Percentiles rank a stretch among this genome's conserved stretches.
These are phyloP conservation scores for Fusarium circinatum DNA, from an alignment of 2,329 filamentous ascomycete species.

Conservation along the genomic window DNA sequence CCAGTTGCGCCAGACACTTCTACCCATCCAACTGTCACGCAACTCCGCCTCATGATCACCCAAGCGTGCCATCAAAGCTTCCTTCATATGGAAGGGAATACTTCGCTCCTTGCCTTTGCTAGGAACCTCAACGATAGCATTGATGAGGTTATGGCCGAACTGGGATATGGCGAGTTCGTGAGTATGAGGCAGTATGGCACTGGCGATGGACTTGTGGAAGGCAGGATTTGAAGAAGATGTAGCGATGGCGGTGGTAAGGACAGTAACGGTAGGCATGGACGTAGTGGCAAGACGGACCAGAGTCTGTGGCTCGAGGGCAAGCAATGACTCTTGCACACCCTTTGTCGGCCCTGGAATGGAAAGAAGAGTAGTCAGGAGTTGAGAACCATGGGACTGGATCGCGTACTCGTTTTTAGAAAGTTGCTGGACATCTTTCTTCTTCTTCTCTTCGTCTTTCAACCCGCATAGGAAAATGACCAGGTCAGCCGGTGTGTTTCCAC, in stretches of 20 bases:
- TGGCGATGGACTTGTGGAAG: slow-evolving; percentile 66
- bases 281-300: slow-evolving; percentile 72
- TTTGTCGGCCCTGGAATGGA: slow-evolving; percentile 75
- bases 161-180: slow-evolving; percentile 60
- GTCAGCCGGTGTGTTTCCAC: slow-evolving; percentile 58
- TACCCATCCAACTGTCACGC: slow-evolving; percentile 63
- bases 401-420: slow-evolving; percentile 66
- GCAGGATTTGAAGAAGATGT: slow-evolving; percentile 59
- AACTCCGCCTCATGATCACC: slow-evolving; percentile 60
- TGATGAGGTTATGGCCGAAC: slow-evolving; percentile 63
- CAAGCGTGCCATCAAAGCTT: slow-evolving; percentile 62
- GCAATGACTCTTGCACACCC: slow-evolving; percentile 78
- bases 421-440: slow-evolving; percentile 51
- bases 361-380: slow-evolving; percentile 84
- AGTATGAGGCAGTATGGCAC: slow-evolving; percentile 57
- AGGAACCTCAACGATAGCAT: slow-evolving; percentile 60
- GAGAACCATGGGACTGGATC: slow-evolving; percentile 75
- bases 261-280: slow-evolving; percentile 59
- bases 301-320: slow-evolving; percentile 65
- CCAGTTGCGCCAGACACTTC: slow-evolving; percentile 68
- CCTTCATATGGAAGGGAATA: slow-evolving; percentile 68
- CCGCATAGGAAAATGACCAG: slow-evolving; percentile 62
- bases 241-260: slow-evolving; percentile 62
- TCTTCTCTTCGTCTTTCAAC: slow-evolving; percentile 52
- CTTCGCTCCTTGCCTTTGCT: slow-evolving; percentile 59